These are phyloP conservation scores for Termitomyces sp. DNA, from an alignment of 768 basidiomycete species.

Conservation along the genomic window DNA sequence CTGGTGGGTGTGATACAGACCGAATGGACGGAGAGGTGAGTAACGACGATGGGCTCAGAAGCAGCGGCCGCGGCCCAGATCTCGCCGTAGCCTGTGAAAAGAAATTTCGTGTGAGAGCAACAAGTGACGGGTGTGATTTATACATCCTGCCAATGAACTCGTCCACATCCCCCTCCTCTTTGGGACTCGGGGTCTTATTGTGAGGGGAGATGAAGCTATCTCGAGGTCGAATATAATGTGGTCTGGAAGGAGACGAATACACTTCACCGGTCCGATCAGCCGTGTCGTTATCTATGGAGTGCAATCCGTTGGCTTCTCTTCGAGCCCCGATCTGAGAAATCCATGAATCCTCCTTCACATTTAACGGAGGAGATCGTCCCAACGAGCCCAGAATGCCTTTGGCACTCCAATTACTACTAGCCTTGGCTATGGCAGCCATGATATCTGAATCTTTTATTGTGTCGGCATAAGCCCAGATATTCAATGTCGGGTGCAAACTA, in stretches of 20 bases:
- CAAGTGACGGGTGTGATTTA: conserved; percentile 36
- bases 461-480: conserved; percentile 67
- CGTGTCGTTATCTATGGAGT: not conserved
- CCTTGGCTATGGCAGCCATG: conserved; percentile 64
- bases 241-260: conserved; percentile 53
- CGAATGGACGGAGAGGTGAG: conserved; percentile 29
- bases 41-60: conserved; percentile 46
- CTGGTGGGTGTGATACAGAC: conserved; percentile 26
- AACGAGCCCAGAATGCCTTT: conserved; percentile 47
- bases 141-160: conserved; percentile 32
- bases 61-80: conserved; percentile 58
- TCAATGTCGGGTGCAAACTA: conserved; percentile 16
- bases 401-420: conserved; percentile 71
- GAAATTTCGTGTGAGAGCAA: conserved; percentile 31
- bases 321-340: conserved; percentile 3
- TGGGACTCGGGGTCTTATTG: conserved; percentile 24
- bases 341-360: conserved; percentile 8
- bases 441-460: conserved; percentile 71
- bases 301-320: not conserved
- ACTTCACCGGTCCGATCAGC: conserved; percentile 29
- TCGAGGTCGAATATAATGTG: conserved; percentile 49
- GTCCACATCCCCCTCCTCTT: conserved; percentile 21
- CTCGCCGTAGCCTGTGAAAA: conserved; percentile 33
- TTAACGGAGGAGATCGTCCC: conserved; percentile 16
- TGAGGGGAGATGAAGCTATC: conserved; percentile 42